Base-by-base conservation (phyloP, 202 grass and related monocot species). In the Brachypodium distachyon region DNA sequence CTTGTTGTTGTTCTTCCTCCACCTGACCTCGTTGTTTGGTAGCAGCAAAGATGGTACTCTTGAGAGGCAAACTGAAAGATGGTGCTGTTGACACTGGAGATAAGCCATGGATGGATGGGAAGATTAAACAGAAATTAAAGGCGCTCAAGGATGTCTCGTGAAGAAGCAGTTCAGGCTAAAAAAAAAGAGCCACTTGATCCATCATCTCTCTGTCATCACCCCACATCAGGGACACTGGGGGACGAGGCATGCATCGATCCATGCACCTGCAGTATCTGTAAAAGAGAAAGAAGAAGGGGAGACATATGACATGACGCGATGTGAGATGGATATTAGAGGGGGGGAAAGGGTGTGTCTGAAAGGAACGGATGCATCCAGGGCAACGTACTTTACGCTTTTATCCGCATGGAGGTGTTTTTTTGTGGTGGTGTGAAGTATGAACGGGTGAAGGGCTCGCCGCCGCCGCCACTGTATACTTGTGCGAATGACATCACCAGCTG, bases 121-220 rank as follows among this genome's bases (percentile, higher is more conserved):
- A 19, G 66, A 67, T n/a, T n/a, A n/a, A n/a, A n/a, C n/a, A n/a
- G 50, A 71, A 27, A 74, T 82, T 87, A 85, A 90, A 85, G 70
- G 69, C 44, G 48, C 49, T 93, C 91, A 93, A 88, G 85, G 91
- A 90, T 88, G 79, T 94, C 91, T 80, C 87, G 87, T 94, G 91
- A 93, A 32, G 83, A 63, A 72, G 87, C 86, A 33, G 91, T 84
- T 94, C 82, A 84, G 81, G 1, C n/a, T n/a, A n/a, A n/a, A n/a
- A n/a, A n/a, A 88, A 90, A 83, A 77, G 67, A 61, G 53, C 53
- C 74, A 19, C 44, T 58, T 82, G 75, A n/a, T n/a, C n/a, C n/a
- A n/a, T n/a, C n/a, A n/a, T 42, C 43, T 19, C 13, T 16, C 42
- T 57, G 19, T 5, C 8, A 43, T 33, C 40, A 18, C 8, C 38